Evolutionary conservation across 257 asterid genomes (phyloP).

Genomic region (Solanum lycopersicoides): DNA sequence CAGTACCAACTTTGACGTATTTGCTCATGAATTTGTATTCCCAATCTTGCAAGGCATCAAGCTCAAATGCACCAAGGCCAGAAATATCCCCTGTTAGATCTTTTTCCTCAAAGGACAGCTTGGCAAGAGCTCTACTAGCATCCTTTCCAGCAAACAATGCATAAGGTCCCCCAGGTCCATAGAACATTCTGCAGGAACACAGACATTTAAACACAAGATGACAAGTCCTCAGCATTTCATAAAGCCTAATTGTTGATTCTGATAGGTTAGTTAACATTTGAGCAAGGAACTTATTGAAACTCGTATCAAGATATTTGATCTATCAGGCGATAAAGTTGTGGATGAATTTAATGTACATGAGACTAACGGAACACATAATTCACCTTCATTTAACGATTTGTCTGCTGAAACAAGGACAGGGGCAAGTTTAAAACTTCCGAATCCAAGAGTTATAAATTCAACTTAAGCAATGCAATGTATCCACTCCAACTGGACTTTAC

Average conservation of each 20-base stretch:
- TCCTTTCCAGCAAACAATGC: constrained; percentile 91
- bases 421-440: background rate
- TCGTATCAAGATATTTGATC: background rate
- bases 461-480: background rate
- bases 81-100: constrained; percentile 65
- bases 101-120: constrained; percentile 81
- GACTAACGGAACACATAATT: background rate
- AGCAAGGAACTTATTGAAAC: background rate
- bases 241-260: background rate
- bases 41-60: constrained; percentile 92
- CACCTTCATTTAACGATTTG: background rate
- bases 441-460: background rate
- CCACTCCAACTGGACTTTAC: background rate
- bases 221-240: background rate
- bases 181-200: constrained; percentile 44
- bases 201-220: background rate
- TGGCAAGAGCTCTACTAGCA: constrained; percentile 94
- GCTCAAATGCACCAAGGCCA: constrained; percentile 86
- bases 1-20: constrained; percentile 89
- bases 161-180: constrained; percentile 94
- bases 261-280: background rate
- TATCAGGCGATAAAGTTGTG: background rate
- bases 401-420: background rate
- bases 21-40: constrained; percentile 98
- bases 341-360: background rate